Evolutionary conservation across 208 protist genomes (phyloP).

Genomic region (Acanthamoeba lenticulata): DNA sequence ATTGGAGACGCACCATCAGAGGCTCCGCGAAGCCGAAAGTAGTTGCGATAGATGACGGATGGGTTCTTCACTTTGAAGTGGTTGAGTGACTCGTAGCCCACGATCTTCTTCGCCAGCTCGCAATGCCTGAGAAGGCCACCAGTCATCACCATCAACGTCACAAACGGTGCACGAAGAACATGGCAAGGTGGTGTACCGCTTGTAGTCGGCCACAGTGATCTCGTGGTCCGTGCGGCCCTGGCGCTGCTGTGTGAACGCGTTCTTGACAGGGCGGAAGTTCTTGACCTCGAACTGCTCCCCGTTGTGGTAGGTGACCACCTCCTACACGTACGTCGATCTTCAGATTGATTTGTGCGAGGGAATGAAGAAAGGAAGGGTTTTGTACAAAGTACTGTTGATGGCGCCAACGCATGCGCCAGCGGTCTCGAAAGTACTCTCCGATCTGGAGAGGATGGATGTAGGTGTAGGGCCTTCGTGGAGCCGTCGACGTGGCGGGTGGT

Average conservation of each 20-base stretch:
- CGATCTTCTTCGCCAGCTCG: constrained; percentile 36
- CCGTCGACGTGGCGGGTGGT: background rate
- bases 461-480: background rate
- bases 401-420: background rate
- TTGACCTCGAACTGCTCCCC: constrained; percentile 30
- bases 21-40: background rate
- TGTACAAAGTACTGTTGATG: constrained; percentile 54
- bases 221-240: background rate
- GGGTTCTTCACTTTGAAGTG: constrained; percentile 22
- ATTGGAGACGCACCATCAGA: background rate
- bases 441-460: constrained; percentile 1
- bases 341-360: no score
- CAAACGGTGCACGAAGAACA: no score
- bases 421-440: background rate
- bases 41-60: background rate
- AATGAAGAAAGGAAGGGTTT: background rate
- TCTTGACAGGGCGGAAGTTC: constrained; percentile 48
- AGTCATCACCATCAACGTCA: no score
- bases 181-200: background rate
- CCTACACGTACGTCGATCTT: background rate
- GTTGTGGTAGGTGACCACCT: constrained; percentile 38
- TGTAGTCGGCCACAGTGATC: constrained; percentile 23
- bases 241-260: background rate
- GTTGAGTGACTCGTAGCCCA: constrained; percentile 18
- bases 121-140: background rate